Evolutionary conservation across 2,329 filamentous ascomycete genomes (phyloP), one percentile per base, ranked within the genome.

Genomic region (Sporothrix inflata): DNA sequence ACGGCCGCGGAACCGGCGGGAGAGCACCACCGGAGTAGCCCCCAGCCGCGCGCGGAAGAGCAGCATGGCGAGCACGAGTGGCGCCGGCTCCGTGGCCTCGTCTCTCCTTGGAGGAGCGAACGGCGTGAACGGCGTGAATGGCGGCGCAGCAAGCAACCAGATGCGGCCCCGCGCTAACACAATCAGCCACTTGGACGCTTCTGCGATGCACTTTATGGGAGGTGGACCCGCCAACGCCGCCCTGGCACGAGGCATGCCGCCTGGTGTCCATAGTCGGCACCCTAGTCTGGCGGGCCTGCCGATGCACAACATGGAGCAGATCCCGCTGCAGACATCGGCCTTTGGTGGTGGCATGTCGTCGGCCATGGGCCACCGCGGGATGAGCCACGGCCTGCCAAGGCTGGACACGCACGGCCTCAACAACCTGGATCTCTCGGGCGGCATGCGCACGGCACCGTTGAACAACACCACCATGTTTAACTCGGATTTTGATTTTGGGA

Each of bases 121-220:
- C 27, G 53, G 53, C 14, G 67, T 21, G 14, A 71, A 51, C 27
- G 53, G 53, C 14, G 67, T 21, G n/a, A 69, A 53, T 24, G 45
- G 61, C 84, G 83, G 51, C 82, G 83, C 73, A 80, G 85, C 83
- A 68, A 85, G 82, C 74, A 82, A 84, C 70, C 85, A 87, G 14
- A 94, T 95, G 89, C 88, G 96, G 75, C 96, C 95, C 27, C 87
- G 96, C 77, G 95, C 96, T 71, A 98, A 98, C 80, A 99, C 96
- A 49, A 97, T 99, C 78, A 96, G 94, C 79, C 94, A 98, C 80
- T 90, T 98, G 72, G 96, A 98, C 79, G 88, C 89, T 72, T 86
- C 87, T 70, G 89, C 91, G 53, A 88, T 97, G 80, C 92, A 91
- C 77, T 88, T 96, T 45, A 65, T 65, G 60, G 60, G 60, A 82